Conservation (phyloP, 495 filamentous ascomycete genomes). For the Friedmanniomyces simplex region DNA sequence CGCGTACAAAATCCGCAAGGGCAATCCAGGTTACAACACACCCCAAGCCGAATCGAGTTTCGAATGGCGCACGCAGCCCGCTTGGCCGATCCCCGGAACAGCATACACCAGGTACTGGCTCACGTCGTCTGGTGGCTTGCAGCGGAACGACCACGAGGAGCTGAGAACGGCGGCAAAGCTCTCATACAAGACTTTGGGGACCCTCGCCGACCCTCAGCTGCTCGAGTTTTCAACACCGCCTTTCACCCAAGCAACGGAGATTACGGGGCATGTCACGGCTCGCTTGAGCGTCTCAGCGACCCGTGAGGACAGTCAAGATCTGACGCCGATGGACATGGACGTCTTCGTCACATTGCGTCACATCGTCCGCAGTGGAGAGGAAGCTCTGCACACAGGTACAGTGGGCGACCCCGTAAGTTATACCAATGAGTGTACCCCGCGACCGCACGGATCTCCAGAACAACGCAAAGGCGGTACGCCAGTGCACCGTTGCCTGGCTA, state of each 20-base stretch:
- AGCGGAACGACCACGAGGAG: not conserved
- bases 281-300: constrained; percentile 31
- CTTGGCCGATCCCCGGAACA: constrained; percentile 53
- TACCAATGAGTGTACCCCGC: too few relatives aligned
- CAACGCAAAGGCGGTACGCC: too few relatives aligned
- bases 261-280: constrained; percentile 52
- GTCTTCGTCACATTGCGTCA: constrained; percentile 54
- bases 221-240: constrained; percentile 44
- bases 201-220: constrained; percentile 24
- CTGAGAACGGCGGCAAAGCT: constrained; percentile 3
- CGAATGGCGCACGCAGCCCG: constrained; percentile 31
- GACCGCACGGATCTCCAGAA: too few relatives aligned
- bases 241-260: constrained; percentile 36
- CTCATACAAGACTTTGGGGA: constrained; percentile 26
- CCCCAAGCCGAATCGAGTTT: not conserved
- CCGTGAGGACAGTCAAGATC: constrained; percentile 8
- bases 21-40: not conserved
- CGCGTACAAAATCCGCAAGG: not conserved
- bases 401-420: constrained; percentile 41
- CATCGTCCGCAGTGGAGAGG: constrained; percentile 41
- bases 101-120: constrained; percentile 48
- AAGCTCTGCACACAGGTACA: constrained; percentile 53
- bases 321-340: constrained; percentile 47
- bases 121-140: constrained; percentile 31
- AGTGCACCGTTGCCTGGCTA: too few relatives aligned